Percentiles rank a stretch among this genome's conserved stretches.
Conservation (phyloP, 163 green algal genomes). For the Volvox carteri region DNA sequence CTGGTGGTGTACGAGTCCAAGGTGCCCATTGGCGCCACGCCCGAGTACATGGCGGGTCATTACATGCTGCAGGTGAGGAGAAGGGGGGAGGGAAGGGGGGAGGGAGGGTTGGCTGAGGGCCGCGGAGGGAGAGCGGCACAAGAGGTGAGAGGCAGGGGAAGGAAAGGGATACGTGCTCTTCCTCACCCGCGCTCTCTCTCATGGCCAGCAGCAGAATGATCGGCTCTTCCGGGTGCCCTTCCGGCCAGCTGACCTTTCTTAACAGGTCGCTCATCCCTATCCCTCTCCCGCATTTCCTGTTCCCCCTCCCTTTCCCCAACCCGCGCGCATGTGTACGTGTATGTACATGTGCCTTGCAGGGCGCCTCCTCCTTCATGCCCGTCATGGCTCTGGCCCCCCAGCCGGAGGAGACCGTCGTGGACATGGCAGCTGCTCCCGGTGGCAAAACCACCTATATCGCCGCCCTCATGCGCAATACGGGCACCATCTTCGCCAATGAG, state of each 20-base stretch:
- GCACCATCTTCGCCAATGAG: conserved; percentile 98
- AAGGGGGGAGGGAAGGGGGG: neutral
- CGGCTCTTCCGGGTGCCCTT: too few relatives aligned
- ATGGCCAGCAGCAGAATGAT: too few relatives aligned
- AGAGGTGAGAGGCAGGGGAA: neutral
- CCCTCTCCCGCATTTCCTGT: neutral
- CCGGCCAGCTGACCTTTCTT: too few relatives aligned
- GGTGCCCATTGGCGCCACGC: conserved; percentile 98
- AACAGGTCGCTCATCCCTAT: too few relatives aligned
- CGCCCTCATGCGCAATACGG: conserved; percentile 97
- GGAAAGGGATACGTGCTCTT: neutral
- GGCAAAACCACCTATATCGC: conserved; percentile 98
- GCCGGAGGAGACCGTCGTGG: conserved; percentile 90
- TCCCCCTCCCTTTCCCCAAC: neutral
- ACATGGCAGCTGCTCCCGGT: conserved; percentile 96
- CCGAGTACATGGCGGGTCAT: conserved; percentile 99
- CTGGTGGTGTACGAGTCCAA: conserved; percentile 98
- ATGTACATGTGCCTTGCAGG: conserved; percentile 81
- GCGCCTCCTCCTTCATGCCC: conserved; percentile 97
- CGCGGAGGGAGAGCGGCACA: neutral
- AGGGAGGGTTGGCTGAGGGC: neutral
- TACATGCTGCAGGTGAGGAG: conserved; percentile 97
- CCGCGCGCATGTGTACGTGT: too few relatives aligned
- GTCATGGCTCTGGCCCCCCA: conserved; percentile 98
- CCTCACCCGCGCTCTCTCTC: neutral